Evolutionary conservation across 1,139 yeast genomes (phyloP), one percentile per base, ranked within the genome.

Genomic region (Blastobotrys petasosporus): DNA sequence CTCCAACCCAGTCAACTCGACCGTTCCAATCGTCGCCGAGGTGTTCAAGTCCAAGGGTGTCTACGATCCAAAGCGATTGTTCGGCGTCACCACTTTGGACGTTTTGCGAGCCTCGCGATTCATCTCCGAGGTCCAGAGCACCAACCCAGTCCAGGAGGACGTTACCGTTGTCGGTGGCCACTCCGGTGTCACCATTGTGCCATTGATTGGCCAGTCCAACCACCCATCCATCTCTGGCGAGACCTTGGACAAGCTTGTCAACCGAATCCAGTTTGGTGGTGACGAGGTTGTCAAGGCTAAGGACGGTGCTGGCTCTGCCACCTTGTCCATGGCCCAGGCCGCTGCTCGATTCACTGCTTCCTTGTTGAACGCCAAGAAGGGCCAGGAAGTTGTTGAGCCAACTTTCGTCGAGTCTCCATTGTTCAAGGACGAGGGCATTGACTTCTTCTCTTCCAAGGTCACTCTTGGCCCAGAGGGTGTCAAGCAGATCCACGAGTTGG

Each of bases 211-310:
- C 32, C 75, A 71, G 51, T 68, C 76, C 41, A 63, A 71, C 45
- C 79, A 85, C 60, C 58, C 61, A 40, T 54, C 64, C 54, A 69
- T 78, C 59, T 64, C 69, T 43, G 65, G 62, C 31, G 83, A 79
- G 54, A 71, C 75, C 60, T 75, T 82, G 62, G 85, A 80, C 63
- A 76, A 79, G 49, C 76, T 88, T 60, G 76, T 86, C 62, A 78
- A 85, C 75, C 82, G 96, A 70, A 87, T 88, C 64, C 97, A 88
- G 72, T 87, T 82, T 65, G 97, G 97, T 65, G 97, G 97, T 70
- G 97, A 90, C 65, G 97, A 90, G 73, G 94, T 90, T 58, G 97
- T 90, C 59, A 75, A 84, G 71, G 97, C 97, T 60, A 90, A 90
- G 75, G 83, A 86, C 65, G 97, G 97, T 62, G 80, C 83, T 54